These are phyloP conservation scores for Yamadazyma diospyri DNA, from an alignment of 1,139 yeast genomes.

Conservation along the genomic window DNA sequence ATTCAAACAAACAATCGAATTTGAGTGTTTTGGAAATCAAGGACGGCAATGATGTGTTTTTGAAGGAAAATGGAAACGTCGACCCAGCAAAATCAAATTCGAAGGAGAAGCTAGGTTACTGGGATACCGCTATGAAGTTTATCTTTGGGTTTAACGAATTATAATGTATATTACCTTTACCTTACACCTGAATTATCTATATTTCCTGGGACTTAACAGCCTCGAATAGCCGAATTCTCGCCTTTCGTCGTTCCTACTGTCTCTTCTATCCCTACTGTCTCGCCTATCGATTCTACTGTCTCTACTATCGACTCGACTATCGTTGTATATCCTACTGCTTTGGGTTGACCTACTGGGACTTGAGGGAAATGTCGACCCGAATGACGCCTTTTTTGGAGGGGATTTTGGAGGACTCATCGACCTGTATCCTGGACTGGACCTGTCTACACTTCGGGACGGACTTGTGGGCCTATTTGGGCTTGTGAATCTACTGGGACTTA, in stretches of 20 bases:
- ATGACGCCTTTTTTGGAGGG: background rate
- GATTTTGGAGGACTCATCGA: constrained; percentile 5
- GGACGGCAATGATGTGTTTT: constrained; percentile 40
- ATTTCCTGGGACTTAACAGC: constrained; percentile 3
- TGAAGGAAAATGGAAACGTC: constrained; percentile 17
- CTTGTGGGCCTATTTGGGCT: constrained; percentile 5
- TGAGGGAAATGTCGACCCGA: constrained; percentile 1
- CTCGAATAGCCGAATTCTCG: constrained; percentile 1
- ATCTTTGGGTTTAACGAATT: constrained; percentile 47
- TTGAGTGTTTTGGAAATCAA: constrained; percentile 32
- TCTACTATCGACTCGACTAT: background rate
- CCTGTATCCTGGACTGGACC: constrained; percentile 3
- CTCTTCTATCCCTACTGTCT: constrained; percentile 2
- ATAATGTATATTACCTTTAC: constrained; percentile 14
- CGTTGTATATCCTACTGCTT: no score
- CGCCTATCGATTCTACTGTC: constrained; percentile 1
- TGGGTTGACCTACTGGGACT: constrained; percentile 5
- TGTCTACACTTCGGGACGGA: constrained; percentile 4
- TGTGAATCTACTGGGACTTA: constrained; percentile 1
- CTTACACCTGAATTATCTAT: background rate
- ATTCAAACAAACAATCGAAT: constrained; percentile 13
- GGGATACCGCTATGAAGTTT: constrained; percentile 34
- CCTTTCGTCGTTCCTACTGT: no score
- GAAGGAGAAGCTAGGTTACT: constrained; percentile 31
- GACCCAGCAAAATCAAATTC: constrained; percentile 16